phyloP scores from a whole-genome alignment of 106 monocot species.

The Iris macrosiphon region DNA sequence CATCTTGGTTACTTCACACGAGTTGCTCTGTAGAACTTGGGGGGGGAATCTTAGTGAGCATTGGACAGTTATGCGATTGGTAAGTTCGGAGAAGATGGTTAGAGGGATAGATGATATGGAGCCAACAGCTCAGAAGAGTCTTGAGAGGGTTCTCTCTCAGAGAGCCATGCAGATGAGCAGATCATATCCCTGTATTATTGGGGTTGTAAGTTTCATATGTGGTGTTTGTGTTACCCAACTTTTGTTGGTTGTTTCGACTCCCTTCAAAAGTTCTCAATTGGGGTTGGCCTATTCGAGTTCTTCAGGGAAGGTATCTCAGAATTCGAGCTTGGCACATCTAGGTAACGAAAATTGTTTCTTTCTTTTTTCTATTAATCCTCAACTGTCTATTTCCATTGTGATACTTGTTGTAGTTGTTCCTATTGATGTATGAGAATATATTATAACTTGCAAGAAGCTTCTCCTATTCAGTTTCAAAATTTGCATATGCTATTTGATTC shows the following conservation, averaged over 20 bases:
- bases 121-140: slow-evolving; percentile 36
- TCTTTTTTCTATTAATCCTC: slow-evolving; percentile 4
- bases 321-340: slow-evolving; percentile 21
- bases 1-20: too few relatives aligned
- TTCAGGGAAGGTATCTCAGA: slow-evolving; percentile 3
- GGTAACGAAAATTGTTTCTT: slow-evolving; percentile 10
- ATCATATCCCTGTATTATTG: slow-evolving; percentile 51
- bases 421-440: too few relatives aligned
- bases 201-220: slow-evolving; percentile 66
- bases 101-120: slow-evolving; percentile 23
- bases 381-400: too few relatives aligned
- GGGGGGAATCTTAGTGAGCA: too few relatives aligned
- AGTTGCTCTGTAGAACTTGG: too few relatives aligned
- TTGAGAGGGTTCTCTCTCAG: slow-evolving; percentile 66
- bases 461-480: too few relatives aligned
- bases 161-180: slow-evolving; percentile 63
- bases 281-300: slow-evolving; percentile 19
- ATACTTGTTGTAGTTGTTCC: too few relatives aligned
- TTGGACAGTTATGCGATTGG: too few relatives aligned
- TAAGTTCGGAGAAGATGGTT: too few relatives aligned
- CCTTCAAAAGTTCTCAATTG: slow-evolving; percentile 17
- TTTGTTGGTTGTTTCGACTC: slow-evolving; percentile 39
- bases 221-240: slow-evolving; percentile 63
- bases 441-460: too few relatives aligned
- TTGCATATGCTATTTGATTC: too few relatives aligned